Base-by-base conservation (phyloP, 176 grass and related monocot species). In the Aegilops sharonensis region DNA sequence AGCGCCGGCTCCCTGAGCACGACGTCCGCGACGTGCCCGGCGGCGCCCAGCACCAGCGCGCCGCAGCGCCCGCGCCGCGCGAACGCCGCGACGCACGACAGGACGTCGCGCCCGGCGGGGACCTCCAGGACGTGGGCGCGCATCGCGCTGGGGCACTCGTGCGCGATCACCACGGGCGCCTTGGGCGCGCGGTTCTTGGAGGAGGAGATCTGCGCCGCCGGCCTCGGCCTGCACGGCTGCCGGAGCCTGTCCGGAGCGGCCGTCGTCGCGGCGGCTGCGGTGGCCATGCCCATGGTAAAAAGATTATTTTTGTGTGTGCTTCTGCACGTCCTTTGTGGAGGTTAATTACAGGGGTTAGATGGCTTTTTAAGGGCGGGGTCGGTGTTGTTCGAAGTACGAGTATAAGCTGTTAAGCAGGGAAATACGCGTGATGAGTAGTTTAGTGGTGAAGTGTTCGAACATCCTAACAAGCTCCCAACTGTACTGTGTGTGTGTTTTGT, bases 61-160 rank as follows among this genome's bases (percentile, higher is more conserved):
- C 91, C 84, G 39, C 91, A 40, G 14, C 37, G 87, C 37, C 14
- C 25, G 0, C 75, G 87, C 18, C 85, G 71, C 77, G 84, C 84
- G 61, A 89, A 84, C 32, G 40, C 63, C 15, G 91, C 81, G 6
- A 92, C 71, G 81, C 86, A 89, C 43, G 85, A 83, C 37, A 88
- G 48, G 8, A 91, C 84, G 80, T 91, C 92, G 43, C 75, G 65
- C 35, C 92, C 92, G 0, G 71, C 32, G 36, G 77, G 80, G 13
- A 94, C 92, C 89, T 91, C 92, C 80, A 94, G 72, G 64, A 87
- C 71, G 45, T 87, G 87, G 45, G 80, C 84, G 23, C 87, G 89
- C 84, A 94, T 88, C 64, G 79, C 83, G 72, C 83, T 89, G 42
- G 89, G 92, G 81, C 84, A 91, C 61, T 94, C 92, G 56, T 88